These are phyloP conservation scores for Moricandia moricandioides DNA, from an alignment of 345 rosid species.

Conservation along the genomic window DNA sequence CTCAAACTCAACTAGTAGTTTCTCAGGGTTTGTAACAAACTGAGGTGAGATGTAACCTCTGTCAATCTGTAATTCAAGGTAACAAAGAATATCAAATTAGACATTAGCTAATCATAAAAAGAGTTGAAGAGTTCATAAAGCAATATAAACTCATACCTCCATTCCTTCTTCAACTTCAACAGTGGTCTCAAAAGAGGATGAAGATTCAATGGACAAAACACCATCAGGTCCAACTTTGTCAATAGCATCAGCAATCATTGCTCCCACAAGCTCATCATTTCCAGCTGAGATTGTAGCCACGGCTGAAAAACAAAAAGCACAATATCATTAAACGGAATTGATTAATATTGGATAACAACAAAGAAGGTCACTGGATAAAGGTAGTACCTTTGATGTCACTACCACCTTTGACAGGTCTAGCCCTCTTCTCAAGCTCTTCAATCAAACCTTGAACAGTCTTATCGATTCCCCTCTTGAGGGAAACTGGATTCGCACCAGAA, in stretches of 20 bases:
- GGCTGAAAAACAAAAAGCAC: slow-evolving; percentile 40
- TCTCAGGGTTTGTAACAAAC: slow-evolving; percentile 91
- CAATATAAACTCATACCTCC: slow-evolving; percentile 53
- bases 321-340: background rate
- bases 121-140: background rate
- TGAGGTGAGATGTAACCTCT: slow-evolving; percentile 97
- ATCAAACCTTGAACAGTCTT: slow-evolving; percentile 77
- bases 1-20: slow-evolving; percentile 85
- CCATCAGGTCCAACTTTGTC: slow-evolving; percentile 99
- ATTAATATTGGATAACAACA: background rate
- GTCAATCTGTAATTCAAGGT: slow-evolving; percentile 57
- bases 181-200: slow-evolving; percentile 93
- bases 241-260: slow-evolving; percentile 97
- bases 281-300: slow-evolving; percentile 96
- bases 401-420: slow-evolving; percentile 85
- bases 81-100: slow-evolving; percentile 12
- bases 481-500: slow-evolving; percentile 95
- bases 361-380: background rate
- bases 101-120: background rate
- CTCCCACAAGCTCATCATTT: slow-evolving; percentile 81
- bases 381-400: slow-evolving; percentile 74
- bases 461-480: slow-evolving; percentile 83
- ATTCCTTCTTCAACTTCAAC: slow-evolving; percentile 98
- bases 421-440: slow-evolving; percentile 78
- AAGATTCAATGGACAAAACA: slow-evolving; percentile 94